Percentiles rank a stretch among this genome's conserved stretches.
Evolutionary conservation across 2,329 filamentous ascomycete genomes (phyloP).

Genomic region (Orbilia blumenaviensis): DNA sequence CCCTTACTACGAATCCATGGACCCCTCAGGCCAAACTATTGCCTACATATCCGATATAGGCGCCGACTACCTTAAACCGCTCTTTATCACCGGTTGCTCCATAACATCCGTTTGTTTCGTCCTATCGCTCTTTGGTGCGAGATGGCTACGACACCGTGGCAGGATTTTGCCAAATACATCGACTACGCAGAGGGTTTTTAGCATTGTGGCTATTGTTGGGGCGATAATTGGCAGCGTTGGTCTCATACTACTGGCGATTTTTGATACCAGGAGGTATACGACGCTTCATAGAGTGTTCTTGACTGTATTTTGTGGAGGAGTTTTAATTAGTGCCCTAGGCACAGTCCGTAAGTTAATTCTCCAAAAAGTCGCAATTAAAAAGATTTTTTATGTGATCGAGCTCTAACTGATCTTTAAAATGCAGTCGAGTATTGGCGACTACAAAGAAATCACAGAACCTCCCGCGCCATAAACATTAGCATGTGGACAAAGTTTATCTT

Average conservation of each 20-base stretch:
- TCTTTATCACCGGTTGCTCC: conserved; percentile 77
- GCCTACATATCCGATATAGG: conserved; percentile 77
- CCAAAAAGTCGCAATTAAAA: no score
- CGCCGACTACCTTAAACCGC: conserved; percentile 71
- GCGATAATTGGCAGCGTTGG: conserved; percentile 76
- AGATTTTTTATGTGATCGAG: no score
- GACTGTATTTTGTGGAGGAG: conserved; percentile 83
- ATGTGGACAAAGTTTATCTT: conserved; percentile 91
- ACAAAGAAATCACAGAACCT: conserved; percentile 70
- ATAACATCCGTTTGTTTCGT: conserved; percentile 83
- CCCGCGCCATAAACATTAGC: conserved; percentile 76
- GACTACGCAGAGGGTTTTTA: conserved; percentile 59
- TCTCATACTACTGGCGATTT: conserved; percentile 82
- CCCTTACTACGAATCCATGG: conserved; percentile 72
- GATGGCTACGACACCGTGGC: conserved; percentile 83
- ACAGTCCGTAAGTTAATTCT: conserved; percentile 12
- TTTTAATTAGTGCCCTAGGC: conserved; percentile 75
- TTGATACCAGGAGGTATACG: conserved; percentile 78
- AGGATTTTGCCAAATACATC: conserved; percentile 76
- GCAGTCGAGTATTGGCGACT: conserved; percentile 56
- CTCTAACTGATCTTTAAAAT: not conserved
- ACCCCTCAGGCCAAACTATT: conserved; percentile 66
- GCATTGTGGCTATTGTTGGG: conserved; percentile 73
- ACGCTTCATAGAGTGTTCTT: conserved; percentile 79
- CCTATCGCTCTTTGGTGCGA: conserved; percentile 79